phyloP scores from a whole-genome alignment of 306 rosid species.

The Psophocarpus tetragonolobus region DNA sequence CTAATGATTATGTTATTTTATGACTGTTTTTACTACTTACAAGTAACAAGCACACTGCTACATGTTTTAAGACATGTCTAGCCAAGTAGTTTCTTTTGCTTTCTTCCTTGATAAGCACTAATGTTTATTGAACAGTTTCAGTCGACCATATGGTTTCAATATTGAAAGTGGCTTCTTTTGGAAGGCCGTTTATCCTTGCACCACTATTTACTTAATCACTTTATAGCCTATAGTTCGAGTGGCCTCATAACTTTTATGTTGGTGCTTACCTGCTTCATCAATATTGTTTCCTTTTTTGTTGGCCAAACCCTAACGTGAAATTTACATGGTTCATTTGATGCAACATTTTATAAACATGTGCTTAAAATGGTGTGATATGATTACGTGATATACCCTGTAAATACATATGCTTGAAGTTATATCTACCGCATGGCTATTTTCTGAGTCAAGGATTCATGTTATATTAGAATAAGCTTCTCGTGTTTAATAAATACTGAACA shows the following conservation, averaged over 20 bases:
- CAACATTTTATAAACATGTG: neutral
- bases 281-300: constrained; percentile 26
- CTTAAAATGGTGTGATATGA: constrained; percentile 4
- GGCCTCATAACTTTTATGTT: neutral
- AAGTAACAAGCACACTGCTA: neutral
- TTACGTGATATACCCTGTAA: neutral
- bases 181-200: neutral
- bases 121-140: constrained; percentile 20
- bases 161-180: constrained; percentile 21
- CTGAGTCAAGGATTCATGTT: constrained; percentile 12
- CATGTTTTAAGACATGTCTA: constrained; percentile 13
- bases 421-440: neutral
- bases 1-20: neutral
- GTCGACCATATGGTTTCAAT: neutral
- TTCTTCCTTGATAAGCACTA: constrained; percentile 18
- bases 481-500: constrained; percentile 16
- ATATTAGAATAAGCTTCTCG: constrained; percentile 10
- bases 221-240: constrained; percentile 23
- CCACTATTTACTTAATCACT: neutral
- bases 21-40: neutral
- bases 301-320: neutral
- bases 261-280: constrained; percentile 1
- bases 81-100: constrained; percentile 5
- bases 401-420: constrained; percentile 19
- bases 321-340: neutral